Evolutionary conservation across 441 rosid genomes (phyloP), one percentile per base, ranked within the genome.

Genomic region (Lepidium campestre): DNA sequence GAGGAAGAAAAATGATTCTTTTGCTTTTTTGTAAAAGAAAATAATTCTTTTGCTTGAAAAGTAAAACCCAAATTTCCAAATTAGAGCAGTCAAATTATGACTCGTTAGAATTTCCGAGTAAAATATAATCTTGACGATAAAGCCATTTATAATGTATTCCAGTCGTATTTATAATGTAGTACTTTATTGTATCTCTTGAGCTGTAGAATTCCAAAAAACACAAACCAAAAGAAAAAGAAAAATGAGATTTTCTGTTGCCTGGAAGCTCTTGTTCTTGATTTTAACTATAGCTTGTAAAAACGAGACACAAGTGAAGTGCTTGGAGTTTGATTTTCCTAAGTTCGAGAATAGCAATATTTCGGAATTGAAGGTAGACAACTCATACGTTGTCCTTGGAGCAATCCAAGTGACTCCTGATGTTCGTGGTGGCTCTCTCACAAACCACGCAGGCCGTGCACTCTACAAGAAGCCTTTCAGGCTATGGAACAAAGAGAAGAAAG

Each of bases 361-460:
- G 10, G 42, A 35, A 32, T 81, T 65, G 23, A 8, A 20, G 4
- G 48, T 48, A 22, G 0, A 20, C 0, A 22, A 56, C 13, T 79
- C 91, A 3, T 5, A 18, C 10, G 35, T 82, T 11, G 68, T 9
- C 35, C 4, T 11, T 6, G 49, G 4, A 3, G 85, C 93, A 13
- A 67, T 88, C 64, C 90, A 88, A 79, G 84, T 91, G 25, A 88
- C 97, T 3, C 73, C 61, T 10, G 91, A 88, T 46, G 37, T 6
- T 32, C 10, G 1, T 0, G 85, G 79, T 36, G 70, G 6, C 2
- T 0, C 71, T 0, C 63, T 80, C 2, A n/a, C 5, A 2, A 56
- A 85, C 59, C 12, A 0, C 6, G 45, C 80, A 0, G 93, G 95
- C 7, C 65, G 93, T 8, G 74, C 62, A 0, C 65, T 79, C 12